Percentiles rank a stretch among this genome's conserved stretches.
Evolutionary conservation across 2,329 filamentous ascomycete genomes (phyloP).

Genomic region (Fusarium tjaetaba): DNA sequence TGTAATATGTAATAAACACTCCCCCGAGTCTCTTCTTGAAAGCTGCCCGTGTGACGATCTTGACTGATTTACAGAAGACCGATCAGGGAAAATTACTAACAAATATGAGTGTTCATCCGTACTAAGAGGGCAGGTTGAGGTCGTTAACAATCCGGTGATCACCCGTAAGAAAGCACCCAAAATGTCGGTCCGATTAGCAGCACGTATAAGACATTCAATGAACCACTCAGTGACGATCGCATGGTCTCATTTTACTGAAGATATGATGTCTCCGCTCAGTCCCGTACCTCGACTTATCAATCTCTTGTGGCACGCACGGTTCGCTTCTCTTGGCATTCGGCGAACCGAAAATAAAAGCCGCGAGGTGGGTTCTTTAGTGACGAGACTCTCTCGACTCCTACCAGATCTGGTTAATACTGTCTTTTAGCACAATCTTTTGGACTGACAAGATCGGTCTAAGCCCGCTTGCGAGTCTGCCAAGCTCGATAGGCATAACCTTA

Average conservation of each 20-base stretch:
- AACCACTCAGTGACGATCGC: background rate
- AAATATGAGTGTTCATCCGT: too few species aligned
- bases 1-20: too few species aligned
- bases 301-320: background rate
- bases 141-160: rapidly evolving
- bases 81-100: too few species aligned
- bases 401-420: background rate
- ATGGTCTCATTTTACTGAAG: rapidly evolving
- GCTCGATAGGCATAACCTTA: background rate
- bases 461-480: background rate
- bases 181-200: background rate
- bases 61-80: too few species aligned
- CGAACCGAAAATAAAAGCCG: background rate
- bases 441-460: rapidly evolving
- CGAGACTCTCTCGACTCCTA: background rate
- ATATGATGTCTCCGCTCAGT: background rate
- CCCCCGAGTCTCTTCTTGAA: too few species aligned
- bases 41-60: too few species aligned
- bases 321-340: background rate
- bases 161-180: rapidly evolving
- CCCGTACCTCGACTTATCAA: background rate
- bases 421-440: background rate
- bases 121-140: too few species aligned
- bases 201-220: rapidly evolving
- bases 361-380: background rate